These are phyloP conservation scores for Entophlyctis luteolus DNA, from an alignment of 192 early-diverging fungal species.

Conservation along the genomic window DNA sequence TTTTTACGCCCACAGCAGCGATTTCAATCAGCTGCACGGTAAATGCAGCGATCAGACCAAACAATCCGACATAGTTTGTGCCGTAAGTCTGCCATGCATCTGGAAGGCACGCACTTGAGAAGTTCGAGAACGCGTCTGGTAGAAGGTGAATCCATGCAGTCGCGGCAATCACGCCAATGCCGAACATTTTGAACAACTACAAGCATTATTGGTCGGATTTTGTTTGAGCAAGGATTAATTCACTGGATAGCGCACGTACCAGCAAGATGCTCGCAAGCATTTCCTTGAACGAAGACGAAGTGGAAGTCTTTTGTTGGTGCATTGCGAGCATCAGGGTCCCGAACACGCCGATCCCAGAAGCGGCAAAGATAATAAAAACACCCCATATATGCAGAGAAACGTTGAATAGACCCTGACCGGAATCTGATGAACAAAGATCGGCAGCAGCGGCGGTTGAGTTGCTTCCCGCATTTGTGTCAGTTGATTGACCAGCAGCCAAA, in stretches of 20 bases:
- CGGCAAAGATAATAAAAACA: constrained; percentile 8
- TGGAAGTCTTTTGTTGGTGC: neutral
- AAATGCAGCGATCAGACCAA: constrained; percentile 38
- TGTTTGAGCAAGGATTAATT: no score
- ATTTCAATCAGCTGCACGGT: constrained; percentile 33
- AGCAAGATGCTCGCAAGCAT: neutral
- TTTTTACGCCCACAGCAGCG: neutral
- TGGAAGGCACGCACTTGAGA: constrained; percentile 12
- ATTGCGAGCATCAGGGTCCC: neutral
- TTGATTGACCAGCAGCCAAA: no score
- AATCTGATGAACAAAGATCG: no score
- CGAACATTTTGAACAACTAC: constrained; percentile 51
- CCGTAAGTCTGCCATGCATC: constrained; percentile 16
- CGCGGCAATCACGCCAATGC: constrained; percentile 44
- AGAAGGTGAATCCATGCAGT: constrained; percentile 50
- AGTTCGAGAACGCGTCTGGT: constrained; percentile 26
- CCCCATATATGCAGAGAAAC: constrained; percentile 17
- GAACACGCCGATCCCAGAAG: constrained; percentile 18
- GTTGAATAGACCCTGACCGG: no score
- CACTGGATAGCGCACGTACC: neutral
- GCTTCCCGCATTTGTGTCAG: no score
- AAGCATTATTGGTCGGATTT: neutral
- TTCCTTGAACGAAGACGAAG: neutral
- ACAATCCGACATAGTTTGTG: constrained; percentile 28
- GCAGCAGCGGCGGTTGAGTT: no score